Evolutionary conservation across 73 alveolate species (phyloP), one percentile per base, ranked within the genome.

Genomic region (Paramecium octaurelia): DNA sequence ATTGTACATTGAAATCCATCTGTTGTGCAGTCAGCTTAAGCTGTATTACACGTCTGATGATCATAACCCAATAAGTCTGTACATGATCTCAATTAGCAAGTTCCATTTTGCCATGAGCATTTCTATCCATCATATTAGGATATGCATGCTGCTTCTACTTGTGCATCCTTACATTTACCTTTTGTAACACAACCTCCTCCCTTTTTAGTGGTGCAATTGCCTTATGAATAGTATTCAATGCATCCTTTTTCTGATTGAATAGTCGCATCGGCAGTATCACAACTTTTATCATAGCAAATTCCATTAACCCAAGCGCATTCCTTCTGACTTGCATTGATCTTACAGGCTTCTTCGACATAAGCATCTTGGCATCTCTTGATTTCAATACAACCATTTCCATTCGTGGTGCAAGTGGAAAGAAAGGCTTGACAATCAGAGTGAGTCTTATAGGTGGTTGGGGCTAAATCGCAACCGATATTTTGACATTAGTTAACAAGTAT

Each of bases 101-200:
- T 24, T 80, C 42, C 31, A 31, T 80, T 34, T 3, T 31, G 11
- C 91, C 91, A 80, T 43, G 38, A 23, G n/a, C 91, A 80, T 7
- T 80, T 18, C n/a, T 12, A 38, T 31, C 75, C 75, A 44, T 80
- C 75, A 23, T 10, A 42, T 40, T 40, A 29, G 3, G 77, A 23
- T 10, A 36, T 44, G 14, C 91, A 80, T 21, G 91, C 91, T n/a
- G 20, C 3, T 44, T 42, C 38, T 16, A 80, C 29, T 24, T 27
- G 10, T 9, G 91, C 91, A 80, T 80, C 91, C 46, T 34, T 40
- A 9, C 91, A 80, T 23, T 24, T 21, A 2, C 46, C 44, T 48
- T 48, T 80, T 20, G 46, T 23, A 14, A 23, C n/a, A 43, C 91
- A 80, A 14, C 91, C 91, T 9, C 91, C 91, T n/a, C 76, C 91